Evolutionary conservation across 768 basidiomycete species (phyloP), one percentile per base, ranked within the genome.

Genomic region (Hemileccinum rubropunctum): DNA sequence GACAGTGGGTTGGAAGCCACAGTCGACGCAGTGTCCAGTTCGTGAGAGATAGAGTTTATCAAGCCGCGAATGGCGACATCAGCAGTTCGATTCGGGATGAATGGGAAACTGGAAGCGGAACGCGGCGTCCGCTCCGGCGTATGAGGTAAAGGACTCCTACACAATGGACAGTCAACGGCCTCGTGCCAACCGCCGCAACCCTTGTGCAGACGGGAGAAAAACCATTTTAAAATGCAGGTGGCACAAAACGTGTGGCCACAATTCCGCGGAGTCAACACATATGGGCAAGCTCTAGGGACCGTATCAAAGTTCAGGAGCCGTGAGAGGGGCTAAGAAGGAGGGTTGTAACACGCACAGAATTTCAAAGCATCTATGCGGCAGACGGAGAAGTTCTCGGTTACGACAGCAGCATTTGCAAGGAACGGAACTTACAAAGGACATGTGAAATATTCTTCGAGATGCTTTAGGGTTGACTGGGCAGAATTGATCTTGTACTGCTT

Each of bases 161-260:
- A 86, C 50, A 85, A 74, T 32, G 84, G 85, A 64, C 83, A 86
- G 56, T 82, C 79, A 37, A 86, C 81, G 12, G 76, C 62, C 58
- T 83, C 79, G 53, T 85, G 85, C 85, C 85, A 88, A 28, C 71
- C 70, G 26, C 83, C 83, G 60, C 86, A 86, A 1, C 70, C 72
- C 41, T 70, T 71, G 65, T 86, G 84, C 26, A 86, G 67, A 42
- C 79, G 78, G 58, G 83, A 81, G 71, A 85, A 86, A 67, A 81
- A 80, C 81, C 83, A 84, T 59, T 79, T 80, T 27, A 86, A 64
- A 52, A 84, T 81, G 66, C 83, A 86, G 42, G 81, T 67, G 27
- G 80, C 78, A 60, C 83, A 86, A 59, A 83, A 87, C 4, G 83
- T 78, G 59, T 88, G 86, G 10, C 86, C 85, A 53, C 85, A 87